These are phyloP conservation scores for Fusarium beomiforme DNA, from an alignment of 2,329 filamentous ascomycete genomes.

Conservation along the genomic window DNA sequence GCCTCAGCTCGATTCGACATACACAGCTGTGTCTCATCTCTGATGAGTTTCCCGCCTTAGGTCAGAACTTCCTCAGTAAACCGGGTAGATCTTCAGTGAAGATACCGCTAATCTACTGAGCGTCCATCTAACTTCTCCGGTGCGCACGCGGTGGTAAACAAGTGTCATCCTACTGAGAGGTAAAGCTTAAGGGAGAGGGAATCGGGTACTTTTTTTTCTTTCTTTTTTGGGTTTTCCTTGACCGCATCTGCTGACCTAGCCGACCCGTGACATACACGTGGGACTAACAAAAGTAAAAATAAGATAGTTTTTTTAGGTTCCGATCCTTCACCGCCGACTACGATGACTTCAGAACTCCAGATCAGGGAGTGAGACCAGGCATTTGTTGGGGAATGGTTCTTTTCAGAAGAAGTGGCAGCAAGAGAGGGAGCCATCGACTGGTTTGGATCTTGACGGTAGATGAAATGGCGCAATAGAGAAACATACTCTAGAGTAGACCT, in stretches of 20 bases:
- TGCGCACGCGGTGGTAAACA: not conserved
- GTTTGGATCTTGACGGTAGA: not conserved
- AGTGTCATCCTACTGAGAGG: not conserved
- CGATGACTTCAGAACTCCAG: not conserved
- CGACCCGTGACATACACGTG: not conserved
- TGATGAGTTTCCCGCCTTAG: not conserved
- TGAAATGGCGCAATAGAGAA: not conserved
- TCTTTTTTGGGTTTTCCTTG: not conserved
- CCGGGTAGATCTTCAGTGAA: not conserved
- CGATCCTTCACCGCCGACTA: not conserved
- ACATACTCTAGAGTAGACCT: not conserved
- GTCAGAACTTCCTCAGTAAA: not conserved
- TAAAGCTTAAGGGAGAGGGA: not conserved
- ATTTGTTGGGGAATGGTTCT: not conserved
- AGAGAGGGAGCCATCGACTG: not conserved
- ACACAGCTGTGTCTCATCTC: conserved; percentile 4
- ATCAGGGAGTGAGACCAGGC: not conserved
- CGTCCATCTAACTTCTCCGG: accelerated
- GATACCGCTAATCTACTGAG: not conserved
- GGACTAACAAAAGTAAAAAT: not conserved
- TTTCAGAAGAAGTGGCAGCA: not conserved
- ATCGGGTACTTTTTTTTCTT: not conserved
- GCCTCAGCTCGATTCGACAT: not conserved
- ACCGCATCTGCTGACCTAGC: not conserved
- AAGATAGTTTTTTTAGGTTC: conserved; percentile 5